Evolutionary conservation across 345 rosid species (phyloP).

Genomic region (Litchi chinensis): DNA sequence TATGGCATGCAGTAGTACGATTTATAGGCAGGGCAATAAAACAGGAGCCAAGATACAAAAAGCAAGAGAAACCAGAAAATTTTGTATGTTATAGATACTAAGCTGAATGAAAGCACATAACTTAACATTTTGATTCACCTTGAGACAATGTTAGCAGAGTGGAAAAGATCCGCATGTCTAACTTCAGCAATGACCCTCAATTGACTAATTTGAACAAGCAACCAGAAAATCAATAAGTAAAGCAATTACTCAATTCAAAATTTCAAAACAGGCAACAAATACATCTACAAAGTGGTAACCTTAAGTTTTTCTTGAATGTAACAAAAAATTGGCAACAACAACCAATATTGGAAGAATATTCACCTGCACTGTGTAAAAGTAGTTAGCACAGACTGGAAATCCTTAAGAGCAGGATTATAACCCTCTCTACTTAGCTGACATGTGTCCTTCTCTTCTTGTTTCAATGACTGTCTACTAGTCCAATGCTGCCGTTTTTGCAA

Average conservation of each 20-base stretch:
- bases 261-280: not conserved
- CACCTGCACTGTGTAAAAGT: slow-evolving; percentile 61
- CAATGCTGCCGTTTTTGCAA: slow-evolving; percentile 50
- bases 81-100: not conserved
- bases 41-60: not conserved
- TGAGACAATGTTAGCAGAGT: slow-evolving; percentile 53
- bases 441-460: slow-evolving; percentile 41
- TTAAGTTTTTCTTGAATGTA: not conserved
- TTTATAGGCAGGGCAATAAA: not conserved
- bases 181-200: slow-evolving; percentile 62
- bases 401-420: slow-evolving; percentile 50
- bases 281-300: not conserved
- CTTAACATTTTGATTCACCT: slow-evolving; percentile 43
- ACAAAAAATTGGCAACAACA: not conserved
- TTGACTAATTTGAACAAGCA: slow-evolving; percentile 41
- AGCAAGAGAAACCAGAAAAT: not conserved
- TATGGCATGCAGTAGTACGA: not conserved
- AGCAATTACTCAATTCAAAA: slow-evolving; percentile 1
- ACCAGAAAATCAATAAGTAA: not conserved
- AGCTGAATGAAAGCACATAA: slow-evolving; percentile 5
- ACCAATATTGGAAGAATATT: not conserved
- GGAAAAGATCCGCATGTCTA: slow-evolving; percentile 55
- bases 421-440: slow-evolving; percentile 37
- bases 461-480: slow-evolving; percentile 19
- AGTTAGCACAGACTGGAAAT: slow-evolving; percentile 50